These are phyloP conservation scores for Corinectria fuckeliana DNA, from an alignment of 2,329 filamentous ascomycete genomes.

Conservation along the genomic window DNA sequence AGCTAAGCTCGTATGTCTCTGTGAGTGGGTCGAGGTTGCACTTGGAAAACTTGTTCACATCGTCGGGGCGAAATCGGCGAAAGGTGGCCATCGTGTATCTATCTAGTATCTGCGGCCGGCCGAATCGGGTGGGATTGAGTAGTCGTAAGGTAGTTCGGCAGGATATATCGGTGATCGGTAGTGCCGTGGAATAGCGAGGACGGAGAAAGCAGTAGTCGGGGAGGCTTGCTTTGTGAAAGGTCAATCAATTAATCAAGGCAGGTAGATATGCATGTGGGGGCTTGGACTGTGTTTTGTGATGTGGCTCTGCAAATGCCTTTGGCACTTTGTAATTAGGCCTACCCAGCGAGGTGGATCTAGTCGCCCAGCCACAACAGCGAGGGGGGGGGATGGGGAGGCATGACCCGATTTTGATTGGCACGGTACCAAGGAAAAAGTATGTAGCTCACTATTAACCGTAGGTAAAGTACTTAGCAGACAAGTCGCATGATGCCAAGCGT, in stretches of 20 bases:
- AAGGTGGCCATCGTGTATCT: slow-evolving; percentile 64
- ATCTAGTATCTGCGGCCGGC: background rate
- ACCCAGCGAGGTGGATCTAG: background rate
- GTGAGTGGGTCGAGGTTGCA: slow-evolving; percentile 96
- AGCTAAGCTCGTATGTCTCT: slow-evolving; percentile 95
- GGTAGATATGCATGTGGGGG: background rate
- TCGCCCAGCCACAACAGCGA: slow-evolving; percentile 2
- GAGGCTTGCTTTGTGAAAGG: background rate
- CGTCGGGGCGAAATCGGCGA: slow-evolving; percentile 81
- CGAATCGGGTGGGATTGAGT: background rate
- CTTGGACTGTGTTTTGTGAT: slow-evolving; percentile 8
- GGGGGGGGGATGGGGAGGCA: slow-evolving; percentile 8
- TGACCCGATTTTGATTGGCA: slow-evolving; percentile 2
- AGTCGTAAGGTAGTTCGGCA: background rate
- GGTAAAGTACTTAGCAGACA: slow-evolving; percentile 1
- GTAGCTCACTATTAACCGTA: background rate
- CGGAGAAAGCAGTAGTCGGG: background rate
- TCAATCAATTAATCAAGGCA: background rate
- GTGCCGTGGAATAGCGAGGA: background rate
- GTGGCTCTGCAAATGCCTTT: slow-evolving; percentile 20
- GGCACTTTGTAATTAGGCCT: no score
- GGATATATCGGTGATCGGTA: no score
- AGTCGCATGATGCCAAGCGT: slow-evolving; percentile 20
- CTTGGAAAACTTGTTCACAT: slow-evolving; percentile 88
- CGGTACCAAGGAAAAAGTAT: slow-evolving; percentile 7